phyloP scores from a whole-genome alignment of 2,329 filamentous ascomycete genomes.

The Monosporascus sp. region DNA sequence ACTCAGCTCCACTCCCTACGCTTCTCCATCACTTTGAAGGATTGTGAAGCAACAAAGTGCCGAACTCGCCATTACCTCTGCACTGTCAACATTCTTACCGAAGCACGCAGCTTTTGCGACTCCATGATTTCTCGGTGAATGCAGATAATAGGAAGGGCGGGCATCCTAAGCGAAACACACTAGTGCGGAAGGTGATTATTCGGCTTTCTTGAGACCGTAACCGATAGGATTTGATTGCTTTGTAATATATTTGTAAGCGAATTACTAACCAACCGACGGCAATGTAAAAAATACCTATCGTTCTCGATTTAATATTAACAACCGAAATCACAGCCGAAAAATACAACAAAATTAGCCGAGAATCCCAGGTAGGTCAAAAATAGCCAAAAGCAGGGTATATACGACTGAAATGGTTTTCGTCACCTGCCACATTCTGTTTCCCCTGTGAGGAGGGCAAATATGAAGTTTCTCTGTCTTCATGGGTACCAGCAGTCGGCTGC shows the following conservation, averaged over 20 bases:
- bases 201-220: not conserved
- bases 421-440: not conserved
- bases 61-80: not conserved
- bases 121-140: not conserved
- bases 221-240: not conserved
- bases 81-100: not conserved
- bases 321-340: not conserved
- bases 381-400: not conserved
- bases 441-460: not conserved
- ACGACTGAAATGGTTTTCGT: not conserved
- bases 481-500: conserved; percentile 11
- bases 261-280: not conserved
- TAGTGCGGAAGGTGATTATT: too few species aligned
- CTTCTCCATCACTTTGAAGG: too few species aligned
- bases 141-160: too few species aligned
- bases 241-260: not conserved
- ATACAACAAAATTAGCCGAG: not conserved
- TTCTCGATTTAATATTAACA: not conserved
- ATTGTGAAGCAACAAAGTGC: too few species aligned
- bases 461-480: conserved; percentile 12
- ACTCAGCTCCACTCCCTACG: too few species aligned
- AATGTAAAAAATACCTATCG: not conserved
- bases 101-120: not conserved
- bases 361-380: not conserved
- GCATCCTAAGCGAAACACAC: too few species aligned